Percentiles rank a stretch among this genome's conserved stretches.
phyloP scores from a whole-genome alignment of 2,329 filamentous ascomycete genomes.

The Hysterium pulicare region DNA sequence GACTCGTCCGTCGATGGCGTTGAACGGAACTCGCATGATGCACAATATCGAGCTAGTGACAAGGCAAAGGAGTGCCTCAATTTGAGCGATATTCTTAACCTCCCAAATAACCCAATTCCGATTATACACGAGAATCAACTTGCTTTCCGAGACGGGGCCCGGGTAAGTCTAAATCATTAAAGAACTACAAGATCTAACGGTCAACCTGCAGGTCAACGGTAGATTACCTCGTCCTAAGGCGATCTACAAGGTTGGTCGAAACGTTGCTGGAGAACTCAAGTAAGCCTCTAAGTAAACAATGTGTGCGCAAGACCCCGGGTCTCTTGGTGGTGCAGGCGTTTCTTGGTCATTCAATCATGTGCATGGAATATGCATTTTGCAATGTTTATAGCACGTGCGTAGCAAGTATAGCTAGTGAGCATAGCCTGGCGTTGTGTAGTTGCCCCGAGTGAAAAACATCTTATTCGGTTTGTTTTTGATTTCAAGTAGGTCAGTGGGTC shows the following conservation, averaged over 20 bases:
- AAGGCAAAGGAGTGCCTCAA: background rate
- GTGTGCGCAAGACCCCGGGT: too few relatives aligned
- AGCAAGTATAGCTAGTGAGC: too few relatives aligned
- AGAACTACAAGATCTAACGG: background rate
- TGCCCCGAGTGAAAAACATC: too few relatives aligned
- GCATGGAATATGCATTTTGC: too few relatives aligned
- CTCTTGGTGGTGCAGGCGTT: too few relatives aligned
- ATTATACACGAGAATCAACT: conserved; percentile 24
- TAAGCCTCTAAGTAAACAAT: too few relatives aligned
- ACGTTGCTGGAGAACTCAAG: conserved; percentile 9
- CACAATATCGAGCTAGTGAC: background rate
- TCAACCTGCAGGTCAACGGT: conserved; percentile 2
- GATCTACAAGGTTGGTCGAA: conserved; percentile 7
- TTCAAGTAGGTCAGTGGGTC: too few relatives aligned
- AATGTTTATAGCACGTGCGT: too few relatives aligned
- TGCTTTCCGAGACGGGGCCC: conserved; percentile 24
- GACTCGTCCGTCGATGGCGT: background rate
- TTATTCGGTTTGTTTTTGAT: too few relatives aligned
- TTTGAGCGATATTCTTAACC: conserved; percentile 15
- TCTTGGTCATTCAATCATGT: too few relatives aligned
- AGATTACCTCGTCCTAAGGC: conserved; percentile 5
- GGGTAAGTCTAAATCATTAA: conserved; percentile 11
- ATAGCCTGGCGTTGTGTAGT: too few relatives aligned
- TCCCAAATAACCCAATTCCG: conserved; percentile 22
- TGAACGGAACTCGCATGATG: background rate